Conservation (phyloP, 2,329 filamentous ascomycete species). For the Alternaria triticina region DNA sequence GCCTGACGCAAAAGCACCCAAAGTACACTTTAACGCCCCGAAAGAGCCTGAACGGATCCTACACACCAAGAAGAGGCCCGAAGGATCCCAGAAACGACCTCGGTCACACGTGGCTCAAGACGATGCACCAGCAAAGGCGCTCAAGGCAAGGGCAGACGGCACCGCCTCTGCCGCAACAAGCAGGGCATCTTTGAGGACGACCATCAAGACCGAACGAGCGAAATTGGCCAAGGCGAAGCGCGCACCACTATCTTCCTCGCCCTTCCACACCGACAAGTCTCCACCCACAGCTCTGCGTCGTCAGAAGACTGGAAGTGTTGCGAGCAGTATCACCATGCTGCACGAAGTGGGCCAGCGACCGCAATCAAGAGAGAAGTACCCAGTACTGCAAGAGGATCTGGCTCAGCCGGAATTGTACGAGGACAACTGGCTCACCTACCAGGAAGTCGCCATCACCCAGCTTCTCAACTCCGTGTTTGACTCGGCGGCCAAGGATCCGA, state of each 20-base stretch:
- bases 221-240: slow-evolving; percentile 28
- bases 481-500: slow-evolving; percentile 35
- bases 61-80: slow-evolving; percentile 30
- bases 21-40: slow-evolving; percentile 38
- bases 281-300: slow-evolving; percentile 44
- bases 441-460: slow-evolving; percentile 67
- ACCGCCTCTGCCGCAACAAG: slow-evolving; percentile 37
- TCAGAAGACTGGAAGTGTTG: slow-evolving; percentile 28
- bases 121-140: slow-evolving; percentile 43
- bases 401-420: slow-evolving; percentile 65
- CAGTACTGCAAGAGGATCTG: slow-evolving; percentile 62
- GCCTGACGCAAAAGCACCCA: slow-evolving; percentile 28
- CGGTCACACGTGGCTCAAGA: slow-evolving; percentile 41
- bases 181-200: slow-evolving; percentile 28
- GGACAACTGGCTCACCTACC: slow-evolving; percentile 67
- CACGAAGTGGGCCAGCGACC: slow-evolving; percentile 40
- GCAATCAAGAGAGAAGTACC: slow-evolving; percentile 52
- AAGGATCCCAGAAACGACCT: slow-evolving; percentile 41
- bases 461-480: slow-evolving; percentile 64
- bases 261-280: slow-evolving; percentile 45
- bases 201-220: slow-evolving; percentile 36
- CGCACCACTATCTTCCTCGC: slow-evolving; percentile 40
- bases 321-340: slow-evolving; percentile 42
- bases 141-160: slow-evolving; percentile 37
- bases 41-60: slow-evolving; percentile 24